Base-by-base conservation (phyloP, 164 flowering plant genomes). In the Platanus orientalis region DNA sequence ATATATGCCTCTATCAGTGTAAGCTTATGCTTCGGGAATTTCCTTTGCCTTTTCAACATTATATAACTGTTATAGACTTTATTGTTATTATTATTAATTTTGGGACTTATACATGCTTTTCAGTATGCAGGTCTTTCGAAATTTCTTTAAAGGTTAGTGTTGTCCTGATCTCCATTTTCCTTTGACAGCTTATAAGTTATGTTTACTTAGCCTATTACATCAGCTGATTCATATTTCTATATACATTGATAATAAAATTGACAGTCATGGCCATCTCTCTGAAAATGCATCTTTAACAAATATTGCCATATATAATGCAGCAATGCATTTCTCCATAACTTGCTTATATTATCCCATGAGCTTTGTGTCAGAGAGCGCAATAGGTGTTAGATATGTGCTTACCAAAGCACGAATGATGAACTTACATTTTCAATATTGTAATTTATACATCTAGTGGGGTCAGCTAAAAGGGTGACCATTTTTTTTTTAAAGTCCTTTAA, bases 81-180 rank as follows among this genome's bases (percentile, higher is more conserved):
- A 34, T 44, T 16, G 26, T 45, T 44, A 24, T 58, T n/a, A n/a
- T 2, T 12, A 30, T 42, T 7, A 13, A 6, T n/a, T 48, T 30
- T 7, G 23, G 54, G 32, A 28, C 57, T 74, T 52, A 78, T 61
- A 39, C 6, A 26, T 62, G 62, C 49, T 24, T 72, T 64, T 59
- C 44, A 50, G 44, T 73, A 7, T 69, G 66, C 84, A 92, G 96
- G 83, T 83, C 55, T 58, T 74, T 16, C 85, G 96, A 68, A 90
- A 88, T 72, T 75, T 81, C 34, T 71, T 78, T 58, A 69, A 52
- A 74, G 84, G 96, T 88, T 71, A 75, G 86, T 65, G 51, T 16
- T 28, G 29, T 36, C 32, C 20, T n/a, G 7, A 27, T 53, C 27
- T 21, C 60, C 54, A 49, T 36, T 50, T 51, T 51, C 53, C 20